Conservation (phyloP, 176 grass and related monocot genomes). For the Paspalum vaginatum region DNA sequence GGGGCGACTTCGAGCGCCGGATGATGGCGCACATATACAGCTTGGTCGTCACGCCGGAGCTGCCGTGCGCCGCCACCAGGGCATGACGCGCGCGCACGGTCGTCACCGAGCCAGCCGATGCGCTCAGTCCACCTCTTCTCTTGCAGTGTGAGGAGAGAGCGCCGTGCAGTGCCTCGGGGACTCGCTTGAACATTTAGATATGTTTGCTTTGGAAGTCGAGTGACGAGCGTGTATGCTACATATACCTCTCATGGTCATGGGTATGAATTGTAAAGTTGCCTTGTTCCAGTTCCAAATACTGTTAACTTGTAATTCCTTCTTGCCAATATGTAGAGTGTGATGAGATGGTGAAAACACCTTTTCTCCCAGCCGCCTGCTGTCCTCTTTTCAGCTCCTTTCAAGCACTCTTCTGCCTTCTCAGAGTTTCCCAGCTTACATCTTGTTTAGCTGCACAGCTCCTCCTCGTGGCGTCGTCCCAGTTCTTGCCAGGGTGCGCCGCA, state of each 20-base stretch:
- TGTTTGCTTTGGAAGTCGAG: no score
- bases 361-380: slow-evolving; percentile 70
- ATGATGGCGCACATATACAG: slow-evolving; percentile 68
- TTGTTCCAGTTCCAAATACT: slow-evolving; percentile 92
- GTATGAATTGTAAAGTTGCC: slow-evolving; percentile 75
- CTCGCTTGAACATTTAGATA: no score
- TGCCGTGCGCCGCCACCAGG: slow-evolving; percentile 37
- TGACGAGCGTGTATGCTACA: no score
- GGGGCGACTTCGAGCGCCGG: slow-evolving; percentile 53
- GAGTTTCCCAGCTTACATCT: no score
- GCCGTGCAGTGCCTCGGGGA: no score
- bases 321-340: slow-evolving; percentile 75
- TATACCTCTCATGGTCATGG: slow-evolving; percentile 6
- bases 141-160: no score
- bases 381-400: slow-evolving; percentile 85
- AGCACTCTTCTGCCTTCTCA: no score
- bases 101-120: background rate
- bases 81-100: background rate
- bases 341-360: slow-evolving; percentile 77
- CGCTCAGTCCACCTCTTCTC: no score
- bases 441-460: slow-evolving; percentile 78
- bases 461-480: slow-evolving; percentile 77
- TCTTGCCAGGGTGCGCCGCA: slow-evolving; percentile 37
- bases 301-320: slow-evolving; percentile 73
- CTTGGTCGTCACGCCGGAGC: slow-evolving; percentile 51